Conservation (phyloP, 1,284 basidiomycete species). For the Chalciporus sp. region DNA sequence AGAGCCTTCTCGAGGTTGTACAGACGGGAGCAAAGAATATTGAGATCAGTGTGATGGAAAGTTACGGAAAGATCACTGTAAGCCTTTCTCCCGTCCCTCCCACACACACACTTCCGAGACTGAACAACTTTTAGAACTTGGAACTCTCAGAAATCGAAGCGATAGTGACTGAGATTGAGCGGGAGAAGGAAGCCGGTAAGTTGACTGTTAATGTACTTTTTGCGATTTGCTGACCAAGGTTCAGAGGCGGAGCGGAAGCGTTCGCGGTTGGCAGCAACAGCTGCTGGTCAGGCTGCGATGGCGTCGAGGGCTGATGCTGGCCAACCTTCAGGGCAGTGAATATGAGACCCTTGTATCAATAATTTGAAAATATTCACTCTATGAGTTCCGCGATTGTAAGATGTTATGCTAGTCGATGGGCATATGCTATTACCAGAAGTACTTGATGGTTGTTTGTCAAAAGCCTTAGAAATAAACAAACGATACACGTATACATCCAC, state of each 20-base stretch:
- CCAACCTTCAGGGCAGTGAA: constrained; percentile 41
- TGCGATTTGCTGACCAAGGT: constrained; percentile 75
- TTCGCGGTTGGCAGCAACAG: constrained; percentile 65
- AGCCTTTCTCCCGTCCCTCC: constrained; percentile 32
- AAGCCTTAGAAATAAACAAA: constrained; percentile 24
- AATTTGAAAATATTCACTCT: constrained; percentile 9
- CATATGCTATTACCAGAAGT: background rate
- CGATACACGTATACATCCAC: background rate
- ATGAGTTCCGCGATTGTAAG: background rate
- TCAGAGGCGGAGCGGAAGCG: constrained; percentile 92
- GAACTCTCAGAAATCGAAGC: constrained; percentile 86
- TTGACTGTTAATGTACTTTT: constrained; percentile 40
- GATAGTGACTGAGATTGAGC: constrained; percentile 90
- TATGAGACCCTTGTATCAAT: constrained; percentile 16
- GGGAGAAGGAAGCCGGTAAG: constrained; percentile 92
- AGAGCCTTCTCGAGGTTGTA: constrained; percentile 96
- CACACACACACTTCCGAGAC: background rate
- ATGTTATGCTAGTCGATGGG: background rate
- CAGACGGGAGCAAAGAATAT: constrained; percentile 99
- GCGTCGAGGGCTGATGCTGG: constrained; percentile 51
- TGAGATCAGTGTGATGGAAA: constrained; percentile 96
- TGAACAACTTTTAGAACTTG: constrained; percentile 60
- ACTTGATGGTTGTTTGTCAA: constrained; percentile 21
- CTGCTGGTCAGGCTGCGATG: constrained; percentile 88
- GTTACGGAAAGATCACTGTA: constrained; percentile 88